These are phyloP conservation scores for Annulohypoxylon moriforme DNA, from an alignment of 495 filamentous ascomycete genomes.

Conservation along the genomic window DNA sequence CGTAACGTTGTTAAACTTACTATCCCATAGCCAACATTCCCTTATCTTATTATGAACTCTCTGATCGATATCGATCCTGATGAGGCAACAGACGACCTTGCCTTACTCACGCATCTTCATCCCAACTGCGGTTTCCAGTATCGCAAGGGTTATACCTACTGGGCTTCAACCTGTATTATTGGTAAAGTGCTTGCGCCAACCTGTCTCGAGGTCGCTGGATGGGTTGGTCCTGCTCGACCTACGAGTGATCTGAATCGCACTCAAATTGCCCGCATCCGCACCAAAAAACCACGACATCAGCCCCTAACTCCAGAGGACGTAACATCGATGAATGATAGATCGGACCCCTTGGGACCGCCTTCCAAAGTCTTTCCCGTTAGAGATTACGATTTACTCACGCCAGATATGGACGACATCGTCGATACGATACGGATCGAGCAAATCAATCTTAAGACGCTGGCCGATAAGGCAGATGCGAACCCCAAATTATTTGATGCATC, in stretches of 20 bases:
- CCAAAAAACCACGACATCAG: constrained; percentile 58
- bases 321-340: constrained; percentile 67
- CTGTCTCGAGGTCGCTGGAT: constrained; percentile 73
- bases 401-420: constrained; percentile 64
- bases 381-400: constrained; percentile 68
- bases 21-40: constrained; percentile 61
- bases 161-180: constrained; percentile 74
- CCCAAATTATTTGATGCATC: constrained; percentile 69
- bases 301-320: constrained; percentile 64
- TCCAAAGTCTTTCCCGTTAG: constrained; percentile 67
- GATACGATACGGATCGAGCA: constrained; percentile 74
- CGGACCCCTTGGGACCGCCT: constrained; percentile 71
- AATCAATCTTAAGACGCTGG: constrained; percentile 60
- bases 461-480: constrained; percentile 42
- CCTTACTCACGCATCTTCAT: constrained; percentile 68
- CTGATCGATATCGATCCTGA: constrained; percentile 77
- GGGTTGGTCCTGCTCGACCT: constrained; percentile 75
- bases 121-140: constrained; percentile 79
- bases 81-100: constrained; percentile 66
- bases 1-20: neutral
- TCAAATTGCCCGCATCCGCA: constrained; percentile 71
- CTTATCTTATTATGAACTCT: constrained; percentile 78
- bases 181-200: constrained; percentile 82
- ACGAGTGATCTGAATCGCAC: constrained; percentile 69
- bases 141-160: constrained; percentile 73